Evolutionary conservation across 1,284 basidiomycete genomes (phyloP).

Genomic region (Sanghuangporus weigelae): DNA sequence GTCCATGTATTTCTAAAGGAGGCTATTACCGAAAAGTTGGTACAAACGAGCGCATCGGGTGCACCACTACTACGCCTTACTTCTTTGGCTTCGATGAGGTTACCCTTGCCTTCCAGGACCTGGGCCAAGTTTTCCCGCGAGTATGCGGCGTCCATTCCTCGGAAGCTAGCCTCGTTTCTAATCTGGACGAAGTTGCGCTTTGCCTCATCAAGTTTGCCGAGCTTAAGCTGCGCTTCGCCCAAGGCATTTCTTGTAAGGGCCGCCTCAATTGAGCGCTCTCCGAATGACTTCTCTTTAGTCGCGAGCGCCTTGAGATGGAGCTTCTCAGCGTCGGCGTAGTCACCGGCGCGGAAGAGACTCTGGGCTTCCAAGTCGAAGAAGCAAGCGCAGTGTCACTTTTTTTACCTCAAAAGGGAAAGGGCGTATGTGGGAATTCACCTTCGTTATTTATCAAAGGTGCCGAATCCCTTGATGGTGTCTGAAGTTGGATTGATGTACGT

Average conservation of each 20-base stretch:
- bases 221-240: constrained; percentile 30
- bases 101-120: constrained; percentile 23
- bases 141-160: constrained; percentile 28
- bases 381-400: not conserved
- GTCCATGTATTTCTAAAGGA: constrained; percentile 7
- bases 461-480: not conserved
- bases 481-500: not conserved
- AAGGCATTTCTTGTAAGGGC: constrained; percentile 30
- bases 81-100: constrained; percentile 25
- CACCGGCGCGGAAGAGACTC: not conserved
- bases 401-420: too few species aligned
- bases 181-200: constrained; percentile 29
- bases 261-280: constrained; percentile 20
- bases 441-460: not conserved
- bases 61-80: constrained; percentile 23
- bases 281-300: constrained; percentile 22
- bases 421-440: not conserved
- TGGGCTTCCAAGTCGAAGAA: not conserved
- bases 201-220: constrained; percentile 29
- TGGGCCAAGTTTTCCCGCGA: constrained; percentile 32
- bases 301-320: constrained; percentile 28
- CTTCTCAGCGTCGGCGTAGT: constrained; percentile 26
- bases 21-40: constrained; percentile 23
- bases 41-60: constrained; percentile 27
- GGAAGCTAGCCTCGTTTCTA: constrained; percentile 20